Evolutionary conservation across 352 stramenopile genomes (phyloP).

Genomic region (Phytophthora sojae): DNA sequence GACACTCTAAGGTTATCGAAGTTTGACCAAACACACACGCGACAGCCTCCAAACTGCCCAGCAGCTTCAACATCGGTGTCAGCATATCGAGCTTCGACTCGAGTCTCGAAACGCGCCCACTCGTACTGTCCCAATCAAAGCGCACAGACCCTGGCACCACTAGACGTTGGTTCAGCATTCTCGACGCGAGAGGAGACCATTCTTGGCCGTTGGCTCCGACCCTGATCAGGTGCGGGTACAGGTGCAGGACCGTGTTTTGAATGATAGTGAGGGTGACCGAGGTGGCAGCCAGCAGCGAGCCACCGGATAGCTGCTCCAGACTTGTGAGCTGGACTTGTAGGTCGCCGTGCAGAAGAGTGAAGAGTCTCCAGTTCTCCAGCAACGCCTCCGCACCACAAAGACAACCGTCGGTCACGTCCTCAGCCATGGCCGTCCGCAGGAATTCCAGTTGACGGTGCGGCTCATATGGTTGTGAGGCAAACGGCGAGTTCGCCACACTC

Average conservation of each 20-base stretch:
- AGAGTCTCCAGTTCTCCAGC: conserved; percentile 19
- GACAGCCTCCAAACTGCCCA: conserved; percentile 18
- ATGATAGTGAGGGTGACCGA: conserved; percentile 14
- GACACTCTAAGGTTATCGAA: conserved; percentile 10
- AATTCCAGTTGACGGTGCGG: conserved; percentile 19
- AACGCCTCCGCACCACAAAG: conserved; percentile 7
- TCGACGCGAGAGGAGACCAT: background rate
- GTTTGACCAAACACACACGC: conserved; percentile 12
- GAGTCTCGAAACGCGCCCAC: conserved; percentile 1
- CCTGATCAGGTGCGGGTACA: conserved; percentile 10
- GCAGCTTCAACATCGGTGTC: conserved; percentile 9
- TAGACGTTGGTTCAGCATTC: conserved; percentile 13
- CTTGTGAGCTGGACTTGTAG: conserved; percentile 3
- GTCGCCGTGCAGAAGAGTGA: conserved; percentile 15
- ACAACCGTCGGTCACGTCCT: conserved; percentile 15
- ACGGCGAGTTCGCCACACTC: too few relatives aligned
- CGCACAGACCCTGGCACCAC: conserved; percentile 1
- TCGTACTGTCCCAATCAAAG: conserved; percentile 17
- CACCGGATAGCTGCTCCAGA: conserved; percentile 1
- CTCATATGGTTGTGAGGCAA: background rate
- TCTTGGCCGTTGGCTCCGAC: background rate
- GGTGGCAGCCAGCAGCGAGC: conserved; percentile 5
- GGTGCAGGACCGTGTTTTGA: conserved; percentile 14
- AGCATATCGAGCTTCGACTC: conserved; percentile 22
- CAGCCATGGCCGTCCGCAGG: background rate